A percentile compares a stretch with the other conserved stretches of the same genome.
Evolutionary conservation across 1,284 basidiomycete species (phyloP).

Genomic region (Malassezia brasiliensis): DNA sequence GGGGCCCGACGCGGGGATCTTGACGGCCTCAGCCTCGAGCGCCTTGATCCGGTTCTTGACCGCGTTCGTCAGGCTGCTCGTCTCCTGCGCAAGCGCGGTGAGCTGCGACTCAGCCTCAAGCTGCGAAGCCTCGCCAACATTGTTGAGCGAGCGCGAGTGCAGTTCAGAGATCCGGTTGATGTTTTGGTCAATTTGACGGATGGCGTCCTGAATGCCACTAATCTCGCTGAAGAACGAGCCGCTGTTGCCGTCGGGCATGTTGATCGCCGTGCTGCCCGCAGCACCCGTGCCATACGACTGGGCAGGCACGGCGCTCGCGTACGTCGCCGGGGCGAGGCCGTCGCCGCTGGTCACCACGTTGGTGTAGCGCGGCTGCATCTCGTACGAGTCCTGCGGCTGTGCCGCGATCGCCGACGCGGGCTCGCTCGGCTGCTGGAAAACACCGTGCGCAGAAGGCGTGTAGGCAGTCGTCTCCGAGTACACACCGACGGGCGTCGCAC

Average conservation of each 20-base stretch:
- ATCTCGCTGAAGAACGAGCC: constrained; percentile 43
- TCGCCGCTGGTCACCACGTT: not conserved
- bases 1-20: constrained; percentile 20
- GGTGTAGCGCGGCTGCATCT: constrained; percentile 10
- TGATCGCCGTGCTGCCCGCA: constrained; percentile 2
- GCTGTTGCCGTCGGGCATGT: constrained; percentile 9
- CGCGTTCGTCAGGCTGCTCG: constrained; percentile 38
- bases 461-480: not conserved
- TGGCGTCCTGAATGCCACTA: constrained; percentile 40
- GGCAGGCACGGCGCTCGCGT: constrained; percentile 5
- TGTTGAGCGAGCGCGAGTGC: constrained; percentile 45
- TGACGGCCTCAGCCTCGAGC: constrained; percentile 34
- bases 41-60: constrained; percentile 45
- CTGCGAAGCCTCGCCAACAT: constrained; percentile 46
- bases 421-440: not conserved
- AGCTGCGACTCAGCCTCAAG: constrained; percentile 42
- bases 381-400: constrained; percentile 13
- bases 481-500: not conserved
- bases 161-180: constrained; percentile 44
- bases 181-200: constrained; percentile 44
- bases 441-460: not conserved
- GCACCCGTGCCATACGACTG: constrained; percentile 2
- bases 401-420: constrained; percentile 15
- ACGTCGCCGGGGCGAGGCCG: not conserved
- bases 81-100: constrained; percentile 30